A percentile compares a stretch with the other conserved stretches of the same genome.
These are phyloP conservation scores for Debaryomycetaceae sp. DNA, from an alignment of 1,139 yeast genomes.

Conservation along the genomic window DNA sequence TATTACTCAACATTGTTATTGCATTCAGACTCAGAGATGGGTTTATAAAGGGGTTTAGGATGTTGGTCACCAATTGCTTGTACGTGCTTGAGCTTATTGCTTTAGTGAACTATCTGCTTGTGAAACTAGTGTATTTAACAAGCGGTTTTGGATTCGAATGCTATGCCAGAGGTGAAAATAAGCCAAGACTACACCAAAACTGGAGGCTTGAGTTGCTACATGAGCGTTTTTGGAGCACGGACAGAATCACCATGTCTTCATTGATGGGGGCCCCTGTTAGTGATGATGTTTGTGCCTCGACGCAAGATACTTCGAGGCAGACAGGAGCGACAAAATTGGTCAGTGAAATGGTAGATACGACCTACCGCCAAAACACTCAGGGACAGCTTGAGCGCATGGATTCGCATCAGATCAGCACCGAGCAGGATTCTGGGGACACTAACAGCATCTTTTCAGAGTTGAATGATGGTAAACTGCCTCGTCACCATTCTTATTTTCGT, in stretches of 20 bases:
- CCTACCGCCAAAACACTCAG: not conserved
- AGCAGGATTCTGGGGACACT: not conserved
- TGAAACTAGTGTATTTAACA: constrained; percentile 5
- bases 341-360: too few species aligned
- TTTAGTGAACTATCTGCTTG: constrained; percentile 3
- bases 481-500: not conserved
- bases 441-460: not conserved
- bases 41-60: constrained; percentile 1
- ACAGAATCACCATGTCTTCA: not conserved
- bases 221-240: constrained; percentile 8
- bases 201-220: constrained; percentile 9
- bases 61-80: constrained; percentile 2
- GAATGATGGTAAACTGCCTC: not conserved
- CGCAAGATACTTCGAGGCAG: too few species aligned
- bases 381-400: not conserved
- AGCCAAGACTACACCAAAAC: constrained; percentile 1
- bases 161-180: too few species aligned
- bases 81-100: constrained; percentile 7
- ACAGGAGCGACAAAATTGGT: too few species aligned
- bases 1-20: constrained; percentile 3
- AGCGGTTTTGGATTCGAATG: constrained; percentile 3
- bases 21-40: constrained; percentile 7
- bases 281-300: too few species aligned
- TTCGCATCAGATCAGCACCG: not conserved
- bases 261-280: not conserved